Percentiles rank a stretch among this genome's conserved stretches.
Evolutionary conservation across 805 yeast species (phyloP).

Genomic region (Starmerella apicola): DNA sequence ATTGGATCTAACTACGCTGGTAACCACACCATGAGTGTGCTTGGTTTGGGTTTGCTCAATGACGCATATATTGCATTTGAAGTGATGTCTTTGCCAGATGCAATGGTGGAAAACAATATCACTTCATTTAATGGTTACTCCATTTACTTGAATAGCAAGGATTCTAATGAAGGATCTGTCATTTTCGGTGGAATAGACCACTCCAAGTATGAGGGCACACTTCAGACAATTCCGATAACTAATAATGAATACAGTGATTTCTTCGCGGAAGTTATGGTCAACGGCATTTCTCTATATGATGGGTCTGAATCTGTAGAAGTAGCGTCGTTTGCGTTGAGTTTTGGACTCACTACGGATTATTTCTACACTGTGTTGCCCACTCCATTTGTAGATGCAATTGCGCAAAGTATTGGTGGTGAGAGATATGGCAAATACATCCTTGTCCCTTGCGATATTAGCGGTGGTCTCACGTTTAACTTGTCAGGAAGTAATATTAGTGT

Average conservation of each 20-base stretch:
- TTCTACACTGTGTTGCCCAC: constrained; percentile 35
- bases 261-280: no score
- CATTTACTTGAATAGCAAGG: constrained; percentile 31
- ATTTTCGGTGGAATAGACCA: constrained; percentile 35
- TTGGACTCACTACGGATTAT: no score
- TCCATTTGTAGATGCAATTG: constrained; percentile 7
- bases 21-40: no score
- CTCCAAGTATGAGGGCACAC: constrained; percentile 30
- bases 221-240: constrained; percentile 28
- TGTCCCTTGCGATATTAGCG: constrained; percentile 1
- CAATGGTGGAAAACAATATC: no score
- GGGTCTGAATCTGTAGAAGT: no score
- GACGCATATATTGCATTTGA: no score
- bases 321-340: no score
- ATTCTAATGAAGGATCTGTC: constrained; percentile 28
- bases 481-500: constrained; percentile 15
- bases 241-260: no score
- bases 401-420: constrained; percentile 11
- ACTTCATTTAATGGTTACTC: constrained; percentile 34
- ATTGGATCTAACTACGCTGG: no score
- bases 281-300: no score
- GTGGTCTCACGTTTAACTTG: constrained; percentile 13
- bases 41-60: no score
- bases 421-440: constrained; percentile 1
- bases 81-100: no score